A percentile compares a stretch with the other conserved stretches of the same genome.
Evolutionary conservation across 345 rosid species (phyloP).

Genomic region (Ceriops tagal): DNA sequence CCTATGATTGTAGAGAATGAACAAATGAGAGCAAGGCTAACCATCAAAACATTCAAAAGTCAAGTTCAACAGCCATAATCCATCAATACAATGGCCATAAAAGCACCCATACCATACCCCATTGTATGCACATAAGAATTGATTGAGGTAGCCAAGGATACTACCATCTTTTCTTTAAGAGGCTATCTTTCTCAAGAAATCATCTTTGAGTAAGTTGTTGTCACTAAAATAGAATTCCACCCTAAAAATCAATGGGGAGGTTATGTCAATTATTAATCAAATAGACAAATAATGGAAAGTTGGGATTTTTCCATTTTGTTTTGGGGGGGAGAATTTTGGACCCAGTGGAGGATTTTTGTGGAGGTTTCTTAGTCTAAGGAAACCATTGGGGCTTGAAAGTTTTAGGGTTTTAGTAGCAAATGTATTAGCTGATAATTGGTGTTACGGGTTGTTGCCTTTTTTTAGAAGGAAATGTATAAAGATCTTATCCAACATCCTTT

Average conservation of each 20-base stretch:
- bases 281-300: too few relatives aligned
- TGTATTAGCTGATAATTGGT: too few relatives aligned
- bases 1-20: slow-evolving; percentile 42
- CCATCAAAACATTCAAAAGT: slow-evolving; percentile 25
- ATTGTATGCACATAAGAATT: not conserved
- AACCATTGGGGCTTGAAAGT: not conserved
- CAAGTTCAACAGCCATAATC: slow-evolving; percentile 8
- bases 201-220: slow-evolving; percentile 34
- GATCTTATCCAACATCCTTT: too few relatives aligned
- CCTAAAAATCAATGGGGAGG: not conserved
- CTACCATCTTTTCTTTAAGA: slow-evolving; percentile 33
- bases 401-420: too few relatives aligned
- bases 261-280: not conserved
- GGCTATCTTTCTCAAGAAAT: slow-evolving; percentile 24
- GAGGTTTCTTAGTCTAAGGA: slow-evolving; percentile 8
- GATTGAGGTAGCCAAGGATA: slow-evolving; percentile 24
- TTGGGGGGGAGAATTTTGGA: not conserved
- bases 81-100: too few relatives aligned
- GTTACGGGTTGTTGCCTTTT: too few relatives aligned
- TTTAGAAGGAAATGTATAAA: too few relatives aligned
- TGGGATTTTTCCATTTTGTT: too few relatives aligned
- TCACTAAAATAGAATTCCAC: slow-evolving; percentile 45
- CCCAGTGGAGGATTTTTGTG: slow-evolving; percentile 6
- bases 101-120: too few relatives aligned
- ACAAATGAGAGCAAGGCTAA: slow-evolving; percentile 39